Evolutionary conservation across 306 rosid species (phyloP).

Genomic region (Castanea crenata): DNA sequence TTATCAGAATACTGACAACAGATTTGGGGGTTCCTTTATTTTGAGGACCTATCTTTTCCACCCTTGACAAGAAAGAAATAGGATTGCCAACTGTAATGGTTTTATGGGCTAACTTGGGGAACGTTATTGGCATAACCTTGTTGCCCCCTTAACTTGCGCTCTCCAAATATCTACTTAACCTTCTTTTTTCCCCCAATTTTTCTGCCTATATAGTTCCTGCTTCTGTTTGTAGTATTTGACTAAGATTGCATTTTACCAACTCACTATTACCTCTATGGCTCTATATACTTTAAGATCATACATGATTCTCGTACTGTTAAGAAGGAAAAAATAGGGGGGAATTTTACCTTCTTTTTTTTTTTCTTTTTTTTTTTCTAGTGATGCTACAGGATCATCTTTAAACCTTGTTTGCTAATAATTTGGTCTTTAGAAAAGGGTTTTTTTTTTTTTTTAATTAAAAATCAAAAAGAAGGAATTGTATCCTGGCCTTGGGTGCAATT

Average conservation of each 20-base stretch:
- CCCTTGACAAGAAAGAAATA: conserved; percentile 22
- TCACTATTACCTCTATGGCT: not conserved
- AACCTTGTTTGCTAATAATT: not conserved
- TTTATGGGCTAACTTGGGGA: conserved; percentile 20
- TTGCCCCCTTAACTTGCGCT: conserved; percentile 7
- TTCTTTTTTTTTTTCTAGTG: not conserved
- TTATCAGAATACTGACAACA: conserved; percentile 22
- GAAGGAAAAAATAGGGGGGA: not conserved
- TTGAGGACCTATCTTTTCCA: conserved; percentile 26
- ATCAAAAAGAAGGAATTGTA: not conserved
- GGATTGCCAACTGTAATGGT: conserved; percentile 16
- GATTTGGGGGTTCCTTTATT: conserved; percentile 35
- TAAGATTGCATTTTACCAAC: too few relatives aligned
- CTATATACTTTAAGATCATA: not conserved
- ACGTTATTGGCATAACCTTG: conserved; percentile 9
- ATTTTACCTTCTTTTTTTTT: too few relatives aligned
- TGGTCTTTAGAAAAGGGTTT: not conserved
- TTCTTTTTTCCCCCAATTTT: not conserved
- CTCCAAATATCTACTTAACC: not conserved
- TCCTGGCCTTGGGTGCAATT: not conserved
- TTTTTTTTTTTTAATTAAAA: not conserved
- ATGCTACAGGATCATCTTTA: not conserved
- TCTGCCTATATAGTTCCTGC: too few relatives aligned
- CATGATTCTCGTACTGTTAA: not conserved
- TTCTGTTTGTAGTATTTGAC: not conserved